Base-by-base conservation (phyloP, 441 rosid species). In the Pelargonium fulgidum region DNA sequence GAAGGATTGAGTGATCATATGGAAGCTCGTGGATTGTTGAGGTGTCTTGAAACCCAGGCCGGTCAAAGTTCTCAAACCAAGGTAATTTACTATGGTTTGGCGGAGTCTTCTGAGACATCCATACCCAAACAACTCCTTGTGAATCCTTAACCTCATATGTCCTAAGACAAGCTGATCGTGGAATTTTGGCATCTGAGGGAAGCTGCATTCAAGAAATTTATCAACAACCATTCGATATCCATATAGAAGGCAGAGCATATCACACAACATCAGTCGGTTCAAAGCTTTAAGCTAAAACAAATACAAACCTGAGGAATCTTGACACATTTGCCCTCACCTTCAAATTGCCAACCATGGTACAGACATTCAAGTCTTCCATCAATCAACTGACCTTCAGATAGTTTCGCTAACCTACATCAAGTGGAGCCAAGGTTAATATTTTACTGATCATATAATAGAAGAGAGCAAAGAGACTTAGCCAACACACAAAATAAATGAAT, bases 261-360 rank as follows among this genome's bases (percentile, higher is more conserved):
- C 14, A 10, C 13, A 45, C 50, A 45, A 12, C 19, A 52, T 0
- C 4, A 12, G 6, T 13, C 16, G 10, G 33, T 0, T 45, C 10
- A 68, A 56, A 8, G 17, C 12, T 39, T 14, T 5, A 7, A 39
- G 41, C 16, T 3, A 54, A 54, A n/a, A 26, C 1, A 36, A 73
- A 7, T 50, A 20, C 73, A 63, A 13, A 92, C 98, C 96, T 92
- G 98, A 77, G 98, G 98, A 70, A 93, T 91, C 84, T 88, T 87
- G 13, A 91, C 89, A 68, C 98, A 93, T 84, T 91, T 80, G 20
- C 97, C 98, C 17, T 88, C 85, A 33, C 95, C 93, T 72, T 88
- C 92, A 70, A 86, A 93, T 75, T 89, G 98, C 97, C 98, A 93
- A n/a, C 98, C 97, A 72, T 93, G 98, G 74, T 91, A 93, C 42